Percentiles rank a stretch among this genome's conserved stretches.
Evolutionary conservation across 805 yeast genomes (phyloP).

Genomic region (Saccharomycopsis fermentans): DNA sequence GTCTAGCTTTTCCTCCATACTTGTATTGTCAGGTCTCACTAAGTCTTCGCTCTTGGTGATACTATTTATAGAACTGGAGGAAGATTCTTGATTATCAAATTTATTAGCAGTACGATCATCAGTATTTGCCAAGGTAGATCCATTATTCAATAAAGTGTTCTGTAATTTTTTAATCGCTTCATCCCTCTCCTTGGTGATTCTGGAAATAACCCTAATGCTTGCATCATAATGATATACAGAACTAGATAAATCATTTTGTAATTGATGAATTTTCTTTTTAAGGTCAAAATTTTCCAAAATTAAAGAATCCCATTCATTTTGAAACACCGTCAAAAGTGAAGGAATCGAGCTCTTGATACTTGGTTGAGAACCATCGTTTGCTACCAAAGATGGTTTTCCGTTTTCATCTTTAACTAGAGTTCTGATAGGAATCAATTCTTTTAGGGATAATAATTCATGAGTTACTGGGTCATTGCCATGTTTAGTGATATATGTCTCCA

Average conservation of each 20-base stretch:
- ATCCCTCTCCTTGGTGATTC: conserved; percentile 64
- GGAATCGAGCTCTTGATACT: conserved; percentile 54
- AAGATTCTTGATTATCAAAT: background rate
- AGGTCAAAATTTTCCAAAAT: conserved; percentile 72
- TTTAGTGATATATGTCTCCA: conserved; percentile 52
- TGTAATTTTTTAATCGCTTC: conserved; percentile 59
- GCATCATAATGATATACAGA: conserved; percentile 85
- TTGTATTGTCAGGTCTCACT: background rate
- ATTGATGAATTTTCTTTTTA: conserved; percentile 55
- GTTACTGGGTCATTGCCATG: conserved; percentile 69
- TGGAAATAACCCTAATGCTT: conserved; percentile 76
- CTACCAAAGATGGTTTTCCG: background rate
- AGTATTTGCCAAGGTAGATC: background rate
- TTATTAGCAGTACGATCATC: background rate
- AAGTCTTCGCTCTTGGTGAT: background rate
- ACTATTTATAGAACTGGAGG: background rate
- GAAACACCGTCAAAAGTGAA: conserved; percentile 59
- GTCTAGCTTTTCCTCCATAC: conserved; percentile 3
- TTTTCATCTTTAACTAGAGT: conserved; percentile 21
- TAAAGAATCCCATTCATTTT: conserved; percentile 83
- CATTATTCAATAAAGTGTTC: conserved; percentile 10
- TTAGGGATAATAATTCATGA: conserved; percentile 45
- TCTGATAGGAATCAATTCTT: conserved; percentile 45
- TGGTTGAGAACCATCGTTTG: background rate
- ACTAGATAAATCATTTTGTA: conserved; percentile 64